Base-by-base conservation (phyloP, 1,284 basidiomycete species). In the Chalciporus sp. region DNA sequence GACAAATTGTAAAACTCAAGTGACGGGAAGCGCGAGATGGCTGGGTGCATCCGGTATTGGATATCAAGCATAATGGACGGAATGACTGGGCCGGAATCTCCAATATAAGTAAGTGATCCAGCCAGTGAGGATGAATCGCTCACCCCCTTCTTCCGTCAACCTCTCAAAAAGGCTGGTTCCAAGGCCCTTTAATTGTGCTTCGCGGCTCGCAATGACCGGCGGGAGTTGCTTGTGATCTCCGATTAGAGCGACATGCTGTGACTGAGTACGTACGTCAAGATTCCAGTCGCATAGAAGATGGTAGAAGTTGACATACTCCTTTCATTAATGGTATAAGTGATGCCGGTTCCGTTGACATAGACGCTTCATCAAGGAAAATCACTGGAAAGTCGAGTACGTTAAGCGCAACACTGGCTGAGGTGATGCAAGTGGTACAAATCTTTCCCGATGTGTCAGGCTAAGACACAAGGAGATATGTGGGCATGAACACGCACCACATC, bases 171-270 rank as follows among this genome's bases (percentile, higher is more conserved):
- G 76, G 72, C 91, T 94, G 17, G 84, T 81, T 1, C 85, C 86
- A 16, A 95, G 76, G 1, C 92, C 93, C 19, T 83, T 82, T 17
- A 78, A 72, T 63, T 83, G 80, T 1, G 90, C 92, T 63, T 88
- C 84, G 37, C 78, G 77, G 61, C 85, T 90, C 8, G 83, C 79
- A 56, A 96, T 92, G 51, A 97, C 85, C 0, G 95, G 94, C 19
- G 95, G 93, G n/a, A 97, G 78, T 69, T 98, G 95, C 69, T 95
- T 95, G 73, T 98, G 95, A 74, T 98, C 95, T 28, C 95, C 95
- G 58, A 98, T 95, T 49, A 98, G 83, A 4, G 91, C 85, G 29
- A 94, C 78, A 62, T 98, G 95, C 46, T 79, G 80, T 20, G 89
- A 90, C 86, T 88, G 50, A 56, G 66, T 54, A 51, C 66, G 45